phyloP scores from a whole-genome alignment of 768 basidiomycete species.

The Lactifluus rugatus region DNA sequence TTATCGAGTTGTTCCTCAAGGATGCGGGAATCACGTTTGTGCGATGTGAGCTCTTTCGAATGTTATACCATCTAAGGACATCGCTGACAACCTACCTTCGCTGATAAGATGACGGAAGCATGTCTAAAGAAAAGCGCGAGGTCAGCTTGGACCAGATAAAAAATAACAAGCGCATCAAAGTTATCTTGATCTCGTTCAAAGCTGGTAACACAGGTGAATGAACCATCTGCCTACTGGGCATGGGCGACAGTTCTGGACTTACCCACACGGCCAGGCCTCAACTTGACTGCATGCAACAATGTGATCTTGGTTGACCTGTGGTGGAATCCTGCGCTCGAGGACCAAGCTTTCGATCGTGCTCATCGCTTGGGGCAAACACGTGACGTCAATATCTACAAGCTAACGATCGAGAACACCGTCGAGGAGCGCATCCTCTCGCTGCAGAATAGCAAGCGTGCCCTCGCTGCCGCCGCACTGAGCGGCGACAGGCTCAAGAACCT shows the following conservation, averaged over 20 bases:
- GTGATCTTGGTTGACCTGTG: conserved; percentile 90
- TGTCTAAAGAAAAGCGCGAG: conserved; percentile 70
- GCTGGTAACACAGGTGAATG: conserved; percentile 78
- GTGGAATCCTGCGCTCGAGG: conserved; percentile 92
- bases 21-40: conserved; percentile 61
- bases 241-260: background rate
- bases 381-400: conserved; percentile 81
- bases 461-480: conserved; percentile 75
- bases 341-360: conserved; percentile 89
- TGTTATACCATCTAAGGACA: background rate
- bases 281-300: conserved; percentile 88
- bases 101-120: conserved; percentile 76
- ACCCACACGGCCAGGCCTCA: conserved; percentile 48
- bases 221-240: background rate
- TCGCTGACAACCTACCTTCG: background rate
- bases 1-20: conserved; percentile 77
- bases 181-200: conserved; percentile 95
- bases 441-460: conserved; percentile 85
- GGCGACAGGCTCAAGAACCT: conserved; percentile 83
- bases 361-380: conserved; percentile 85
- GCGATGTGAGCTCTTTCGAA: conserved; percentile 56
- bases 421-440: conserved; percentile 84
- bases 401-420: conserved; percentile 79
- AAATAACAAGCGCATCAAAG: conserved; percentile 42
- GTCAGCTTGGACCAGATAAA: conserved; percentile 65